phyloP scores from a whole-genome alignment of 176 grass and related monocot genomes.

The Alloteropsis semialata region DNA sequence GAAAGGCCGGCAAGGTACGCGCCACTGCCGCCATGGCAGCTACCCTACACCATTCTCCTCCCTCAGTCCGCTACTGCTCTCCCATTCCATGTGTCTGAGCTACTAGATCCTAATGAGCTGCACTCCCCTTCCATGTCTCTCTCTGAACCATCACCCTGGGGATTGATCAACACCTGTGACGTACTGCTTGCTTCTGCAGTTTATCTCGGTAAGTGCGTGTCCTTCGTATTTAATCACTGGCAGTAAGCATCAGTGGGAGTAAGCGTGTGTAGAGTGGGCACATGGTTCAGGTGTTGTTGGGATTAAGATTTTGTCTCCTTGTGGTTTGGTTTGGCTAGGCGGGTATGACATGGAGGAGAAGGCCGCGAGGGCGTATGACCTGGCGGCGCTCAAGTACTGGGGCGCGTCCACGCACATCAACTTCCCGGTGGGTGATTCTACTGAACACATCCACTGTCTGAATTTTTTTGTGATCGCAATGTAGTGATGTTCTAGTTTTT shows the following conservation, averaged over 20 bases:
- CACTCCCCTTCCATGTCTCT: slow-evolving; percentile 5
- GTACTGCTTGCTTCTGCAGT: slow-evolving; percentile 49
- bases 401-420: slow-evolving; percentile 59
- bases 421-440: slow-evolving; percentile 58
- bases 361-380: slow-evolving; percentile 76
- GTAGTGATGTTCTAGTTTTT: neutral
- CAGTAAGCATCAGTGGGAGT: too few species aligned
- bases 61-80: neutral
- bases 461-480: neutral
- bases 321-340: slow-evolving; percentile 41
- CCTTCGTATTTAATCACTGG: neutral
- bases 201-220: slow-evolving; percentile 80
- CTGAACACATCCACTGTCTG: neutral
- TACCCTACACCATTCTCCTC: neutral
- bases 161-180: slow-evolving; percentile 3
- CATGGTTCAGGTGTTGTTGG: neutral
- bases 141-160: slow-evolving; percentile 32
- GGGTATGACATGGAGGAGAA: slow-evolving; percentile 97
- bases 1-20: slow-evolving; percentile 91
- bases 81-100: too few species aligned
- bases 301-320: neutral
- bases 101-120: slow-evolving; percentile 19
- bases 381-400: slow-evolving; percentile 90
- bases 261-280: neutral
- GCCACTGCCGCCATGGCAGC: neutral